Percentiles rank a stretch among this genome's conserved stretches.
Conservation (phyloP, 108 stramenopile genomes). For the Aureococcus anophagefferens region DNA sequence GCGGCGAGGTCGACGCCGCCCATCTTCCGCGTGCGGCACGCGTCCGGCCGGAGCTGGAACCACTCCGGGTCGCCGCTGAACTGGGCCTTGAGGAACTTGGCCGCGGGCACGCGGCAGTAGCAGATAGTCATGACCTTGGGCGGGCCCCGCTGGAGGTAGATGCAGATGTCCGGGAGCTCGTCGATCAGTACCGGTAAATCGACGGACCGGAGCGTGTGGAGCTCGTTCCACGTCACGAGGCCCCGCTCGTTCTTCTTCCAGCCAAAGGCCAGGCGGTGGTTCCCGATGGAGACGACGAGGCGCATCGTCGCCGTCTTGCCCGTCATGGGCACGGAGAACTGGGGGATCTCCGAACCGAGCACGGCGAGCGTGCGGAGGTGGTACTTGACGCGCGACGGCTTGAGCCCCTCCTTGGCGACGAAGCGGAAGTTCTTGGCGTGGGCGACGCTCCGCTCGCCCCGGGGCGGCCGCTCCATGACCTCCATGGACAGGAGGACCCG, state of each 20-base stretch:
- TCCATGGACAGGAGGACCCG: constrained; percentile 6
- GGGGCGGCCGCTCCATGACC: constrained; percentile 1
- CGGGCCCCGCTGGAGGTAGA: constrained; percentile 28
- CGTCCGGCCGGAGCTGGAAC: constrained; percentile 34
- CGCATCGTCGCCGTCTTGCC: constrained; percentile 10
- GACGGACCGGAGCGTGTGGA: neutral
- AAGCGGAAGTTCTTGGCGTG: constrained; percentile 7
- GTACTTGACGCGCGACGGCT: constrained; percentile 10
- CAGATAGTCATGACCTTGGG: neutral
- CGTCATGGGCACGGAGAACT: neutral
- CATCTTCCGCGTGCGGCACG: constrained; percentile 12
- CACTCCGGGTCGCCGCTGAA: constrained; percentile 22
- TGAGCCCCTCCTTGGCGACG: neutral
- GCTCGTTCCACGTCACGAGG: constrained; percentile 20
- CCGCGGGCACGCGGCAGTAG: constrained; percentile 9
- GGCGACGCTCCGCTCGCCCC: constrained; percentile 7
- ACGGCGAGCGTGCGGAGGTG: constrained; percentile 22
- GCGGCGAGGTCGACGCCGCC: constrained; percentile 21
- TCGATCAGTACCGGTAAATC: constrained; percentile 21
- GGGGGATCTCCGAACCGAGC: constrained; percentile 27
- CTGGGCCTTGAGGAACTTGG: constrained; percentile 20
- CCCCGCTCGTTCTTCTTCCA: constrained; percentile 18
- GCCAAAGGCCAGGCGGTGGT: constrained; percentile 16
- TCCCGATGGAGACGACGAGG: constrained; percentile 25
- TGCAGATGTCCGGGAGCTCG: constrained; percentile 40